Evolutionary conservation across 371 early-diverging fungal species (phyloP).

Genomic region (Apophysomyces ossiformis): DNA sequence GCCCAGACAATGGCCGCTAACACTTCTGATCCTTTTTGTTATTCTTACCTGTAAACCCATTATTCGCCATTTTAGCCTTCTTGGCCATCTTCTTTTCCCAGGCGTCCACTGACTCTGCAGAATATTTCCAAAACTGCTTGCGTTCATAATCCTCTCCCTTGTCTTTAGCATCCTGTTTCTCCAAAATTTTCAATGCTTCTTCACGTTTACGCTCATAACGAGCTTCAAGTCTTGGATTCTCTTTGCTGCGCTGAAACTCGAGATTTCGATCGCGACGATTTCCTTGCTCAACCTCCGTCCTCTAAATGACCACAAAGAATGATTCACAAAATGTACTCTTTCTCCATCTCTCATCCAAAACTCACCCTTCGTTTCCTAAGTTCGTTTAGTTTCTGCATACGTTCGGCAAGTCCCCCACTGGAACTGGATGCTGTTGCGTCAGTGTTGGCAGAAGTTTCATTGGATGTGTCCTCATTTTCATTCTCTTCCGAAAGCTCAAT

Average conservation of each 20-base stretch:
- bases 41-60: constrained; percentile 79
- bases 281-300: constrained; percentile 67
- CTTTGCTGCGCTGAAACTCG: constrained; percentile 79
- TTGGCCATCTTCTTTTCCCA: constrained; percentile 85
- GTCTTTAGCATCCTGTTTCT: constrained; percentile 68
- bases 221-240: constrained; percentile 69
- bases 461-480: neutral
- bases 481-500: neutral
- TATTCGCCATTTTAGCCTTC: constrained; percentile 67
- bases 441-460: neutral
- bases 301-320: constrained; percentile 17
- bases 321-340: no score
- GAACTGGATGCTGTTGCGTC: neutral
- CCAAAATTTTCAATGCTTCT: constrained; percentile 75
- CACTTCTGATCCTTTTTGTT: no score
- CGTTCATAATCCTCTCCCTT: constrained; percentile 86
- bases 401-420: constrained; percentile 17
- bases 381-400: constrained; percentile 25
- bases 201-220: constrained; percentile 70
- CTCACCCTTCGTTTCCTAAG: constrained; percentile 32
- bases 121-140: constrained; percentile 79
- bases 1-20: no score
- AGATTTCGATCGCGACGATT: constrained; percentile 81
- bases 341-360: neutral
- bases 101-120: constrained; percentile 84